Evolutionary conservation across 1,284 basidiomycete genomes (phyloP), one percentile per base, ranked within the genome.

Genomic region (Porodaedalea pini): DNA sequence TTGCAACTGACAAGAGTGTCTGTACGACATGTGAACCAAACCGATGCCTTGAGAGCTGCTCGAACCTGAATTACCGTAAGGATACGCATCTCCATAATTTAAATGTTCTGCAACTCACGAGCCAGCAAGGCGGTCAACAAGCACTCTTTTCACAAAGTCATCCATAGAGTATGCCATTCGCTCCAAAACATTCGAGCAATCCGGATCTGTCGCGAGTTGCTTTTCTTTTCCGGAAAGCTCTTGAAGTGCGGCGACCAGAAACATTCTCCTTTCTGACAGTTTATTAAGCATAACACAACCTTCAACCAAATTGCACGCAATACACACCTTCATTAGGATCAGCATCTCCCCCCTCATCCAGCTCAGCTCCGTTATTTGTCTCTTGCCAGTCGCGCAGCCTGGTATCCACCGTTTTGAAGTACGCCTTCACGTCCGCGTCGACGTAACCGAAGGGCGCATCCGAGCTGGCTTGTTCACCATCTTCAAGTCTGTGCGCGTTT

Each of bases 1-100:
- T 74, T 0, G 86, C 85, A 4, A 92, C 79, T 3, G 79, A 80
- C 63, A 96, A 78, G 62, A 95, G 75, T 0, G 93, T 96, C 70
- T 97, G 94, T 63, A 88, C 87, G 7, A 96, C 94, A 79, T 97
- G 94, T 23, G 92, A 94, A 15, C 89, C 92, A 73, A 94, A 94
- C 21, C 94, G 82, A 67, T 97, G 90, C 65, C 78, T 82, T 36
- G 84, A 75, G 15, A 96, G 77, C 41, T 76, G 69, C 61, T 83
- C 83, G 63, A 85, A 90, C 15, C 89, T 91, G 57, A 21, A 40
- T 19, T 45, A 49, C 8, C 8, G 11, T 54, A 41, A 62, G 44
- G 47, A n/a, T n/a, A n/a, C n/a, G 27, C 54, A 61, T 5, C 41
- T 54, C 36, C 27, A 47, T 25, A 4, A 45, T 31, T 47, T 21